Conservation (phyloP, 768 basidiomycete genomes). For the Leccinum boreale region DNA sequence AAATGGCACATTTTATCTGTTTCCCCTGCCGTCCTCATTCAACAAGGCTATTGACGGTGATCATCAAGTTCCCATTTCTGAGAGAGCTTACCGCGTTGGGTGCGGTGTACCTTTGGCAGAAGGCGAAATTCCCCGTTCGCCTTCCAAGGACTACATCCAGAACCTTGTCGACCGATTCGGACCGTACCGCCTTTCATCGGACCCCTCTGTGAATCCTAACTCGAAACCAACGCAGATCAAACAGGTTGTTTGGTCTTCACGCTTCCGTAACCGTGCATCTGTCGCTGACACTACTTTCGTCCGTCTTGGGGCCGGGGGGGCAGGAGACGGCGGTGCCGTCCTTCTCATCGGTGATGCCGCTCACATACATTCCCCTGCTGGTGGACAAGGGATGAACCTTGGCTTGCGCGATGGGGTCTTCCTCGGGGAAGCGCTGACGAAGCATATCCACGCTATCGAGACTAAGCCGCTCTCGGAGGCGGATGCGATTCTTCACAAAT, state of each 20-base stretch:
- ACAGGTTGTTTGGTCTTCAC: constrained; percentile 41
- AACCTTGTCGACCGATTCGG: constrained; percentile 39
- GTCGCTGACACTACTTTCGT: constrained; percentile 39
- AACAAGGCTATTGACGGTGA: constrained; percentile 8
- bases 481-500: constrained; percentile 34
- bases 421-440: constrained; percentile 39
- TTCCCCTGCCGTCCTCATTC: constrained; percentile 34
- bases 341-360: constrained; percentile 43
- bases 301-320: constrained; percentile 20
- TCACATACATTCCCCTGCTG: constrained; percentile 51
- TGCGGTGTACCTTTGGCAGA: constrained; percentile 35
- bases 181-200: constrained; percentile 31
- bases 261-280: constrained; percentile 44
- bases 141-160: constrained; percentile 43
- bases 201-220: constrained; percentile 31
- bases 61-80: constrained; percentile 3
- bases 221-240: constrained; percentile 31
- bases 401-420: constrained; percentile 49
- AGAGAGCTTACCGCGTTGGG: constrained; percentile 37
- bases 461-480: constrained; percentile 7
- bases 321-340: constrained; percentile 13
- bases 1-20: constrained; percentile 33
- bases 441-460: constrained; percentile 28
- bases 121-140: constrained; percentile 36
- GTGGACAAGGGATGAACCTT: constrained; percentile 58